phyloP scores from a whole-genome alignment of 495 filamentous ascomycete species.

The Trypethelium eluteriae region DNA sequence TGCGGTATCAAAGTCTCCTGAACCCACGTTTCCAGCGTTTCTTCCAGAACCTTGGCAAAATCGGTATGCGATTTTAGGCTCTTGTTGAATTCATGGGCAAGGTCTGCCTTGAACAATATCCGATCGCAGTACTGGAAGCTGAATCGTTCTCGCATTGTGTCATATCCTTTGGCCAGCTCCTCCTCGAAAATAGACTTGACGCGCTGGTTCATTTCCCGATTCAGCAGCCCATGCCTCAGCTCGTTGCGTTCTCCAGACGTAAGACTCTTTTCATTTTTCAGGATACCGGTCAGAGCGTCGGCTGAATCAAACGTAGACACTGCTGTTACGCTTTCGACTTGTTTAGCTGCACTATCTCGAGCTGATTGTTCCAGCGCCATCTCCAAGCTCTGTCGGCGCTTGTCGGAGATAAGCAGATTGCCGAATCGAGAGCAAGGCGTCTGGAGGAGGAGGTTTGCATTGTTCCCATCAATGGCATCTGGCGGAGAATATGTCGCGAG shows the following conservation, averaged over 20 bases:
- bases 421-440: background rate
- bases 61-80: background rate
- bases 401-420: background rate
- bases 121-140: background rate
- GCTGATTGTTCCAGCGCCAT: background rate
- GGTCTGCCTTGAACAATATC: background rate
- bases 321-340: background rate
- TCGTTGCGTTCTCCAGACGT: background rate
- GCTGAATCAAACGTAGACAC: background rate
- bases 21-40: background rate
- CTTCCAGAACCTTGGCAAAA: background rate
- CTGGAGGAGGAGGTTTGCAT: background rate
- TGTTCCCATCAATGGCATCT: background rate
- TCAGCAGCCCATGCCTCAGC: background rate
- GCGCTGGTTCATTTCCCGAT: background rate
- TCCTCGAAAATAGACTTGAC: background rate
- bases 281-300: background rate
- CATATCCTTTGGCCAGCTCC: background rate
- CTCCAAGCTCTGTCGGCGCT: background rate
- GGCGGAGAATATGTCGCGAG: background rate
- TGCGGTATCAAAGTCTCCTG: background rate
- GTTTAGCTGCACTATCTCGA: conserved; percentile 5
- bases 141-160: background rate
- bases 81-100: background rate
- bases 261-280: background rate